Evolutionary conservation across 2,329 filamentous ascomycete species (phyloP).

Genomic region (Hirsutella thompsonii): DNA sequence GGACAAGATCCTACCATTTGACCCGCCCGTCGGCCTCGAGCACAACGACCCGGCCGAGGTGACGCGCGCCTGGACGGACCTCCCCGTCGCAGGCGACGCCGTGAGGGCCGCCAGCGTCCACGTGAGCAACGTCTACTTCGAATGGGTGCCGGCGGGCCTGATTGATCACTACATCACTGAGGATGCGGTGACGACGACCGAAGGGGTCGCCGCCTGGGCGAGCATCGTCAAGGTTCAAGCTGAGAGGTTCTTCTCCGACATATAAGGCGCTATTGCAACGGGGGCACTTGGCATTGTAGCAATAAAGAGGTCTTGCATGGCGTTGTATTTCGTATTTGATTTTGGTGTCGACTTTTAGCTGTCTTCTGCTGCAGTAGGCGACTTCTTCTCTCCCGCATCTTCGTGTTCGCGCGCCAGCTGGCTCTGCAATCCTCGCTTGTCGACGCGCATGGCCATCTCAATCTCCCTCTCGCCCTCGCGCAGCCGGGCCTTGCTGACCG

Average conservation of each 20-base stretch:
- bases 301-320: not conserved
- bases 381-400: conserved; percentile 11
- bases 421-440: conserved; percentile 51
- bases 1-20: conserved; percentile 42
- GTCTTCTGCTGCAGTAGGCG: not conserved
- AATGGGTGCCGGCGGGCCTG: conserved; percentile 40
- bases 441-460: conserved; percentile 54
- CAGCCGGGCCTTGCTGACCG: conserved; percentile 46
- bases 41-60: conserved; percentile 41
- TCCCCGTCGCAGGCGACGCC: not conserved
- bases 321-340: not conserved
- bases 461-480: conserved; percentile 56
- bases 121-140: conserved; percentile 43
- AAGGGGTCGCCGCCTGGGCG: conserved; percentile 27
- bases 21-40: conserved; percentile 27
- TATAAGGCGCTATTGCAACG: conserved; percentile 18
- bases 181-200: conserved; percentile 27
- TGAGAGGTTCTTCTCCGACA: conserved; percentile 27
- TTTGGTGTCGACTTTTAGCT: not conserved
- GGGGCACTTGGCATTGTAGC: not conserved
- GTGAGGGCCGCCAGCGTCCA: conserved; percentile 9
- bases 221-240: conserved; percentile 20
- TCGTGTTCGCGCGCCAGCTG: conserved; percentile 33
- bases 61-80: conserved; percentile 2
- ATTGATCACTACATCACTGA: conserved; percentile 44